Evolutionary conservation across 169 alveolate species (phyloP).

Genomic region (Theileria sp.): DNA sequence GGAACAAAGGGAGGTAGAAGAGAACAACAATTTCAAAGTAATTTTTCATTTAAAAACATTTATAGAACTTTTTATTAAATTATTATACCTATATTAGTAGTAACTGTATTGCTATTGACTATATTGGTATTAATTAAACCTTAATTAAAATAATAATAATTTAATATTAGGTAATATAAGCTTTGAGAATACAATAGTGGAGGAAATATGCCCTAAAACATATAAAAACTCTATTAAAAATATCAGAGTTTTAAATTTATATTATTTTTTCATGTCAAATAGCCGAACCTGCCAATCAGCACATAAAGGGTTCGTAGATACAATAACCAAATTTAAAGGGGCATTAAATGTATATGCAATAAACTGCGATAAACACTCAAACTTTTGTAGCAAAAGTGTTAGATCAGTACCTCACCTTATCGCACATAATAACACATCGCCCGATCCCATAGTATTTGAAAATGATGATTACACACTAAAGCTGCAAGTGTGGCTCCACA

Average conservation of each 20-base stretch:
- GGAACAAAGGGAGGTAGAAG: background rate
- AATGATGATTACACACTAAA: constrained; percentile 12
- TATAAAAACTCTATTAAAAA: constrained; percentile 32
- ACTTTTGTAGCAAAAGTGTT: constrained; percentile 50
- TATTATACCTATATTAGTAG: background rate
- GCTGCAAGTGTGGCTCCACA: constrained; percentile 22
- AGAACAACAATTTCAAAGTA: constrained; percentile 9
- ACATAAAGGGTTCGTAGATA: constrained; percentile 55
- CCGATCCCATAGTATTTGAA: constrained; percentile 56
- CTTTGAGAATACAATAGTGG: constrained; percentile 67
- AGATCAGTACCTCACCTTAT: constrained; percentile 69
- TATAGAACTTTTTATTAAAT: background rate
- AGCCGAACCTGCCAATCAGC: constrained; percentile 75
- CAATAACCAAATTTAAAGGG: constrained; percentile 70
- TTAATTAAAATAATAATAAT: background rate
- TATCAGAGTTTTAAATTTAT: constrained; percentile 60
- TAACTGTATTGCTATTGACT: background rate
- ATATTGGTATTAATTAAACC: background rate
- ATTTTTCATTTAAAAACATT: background rate
- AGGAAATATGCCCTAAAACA: constrained; percentile 55
- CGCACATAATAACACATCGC: constrained; percentile 40
- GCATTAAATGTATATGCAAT: constrained; percentile 65
- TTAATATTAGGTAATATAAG: constrained; percentile 10
- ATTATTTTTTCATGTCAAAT: constrained; percentile 73
- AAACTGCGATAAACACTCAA: constrained; percentile 65